Evolutionary conservation across 2,329 filamentous ascomycete genomes (phyloP).

Genomic region (Endoconidiophora polonica): DNA sequence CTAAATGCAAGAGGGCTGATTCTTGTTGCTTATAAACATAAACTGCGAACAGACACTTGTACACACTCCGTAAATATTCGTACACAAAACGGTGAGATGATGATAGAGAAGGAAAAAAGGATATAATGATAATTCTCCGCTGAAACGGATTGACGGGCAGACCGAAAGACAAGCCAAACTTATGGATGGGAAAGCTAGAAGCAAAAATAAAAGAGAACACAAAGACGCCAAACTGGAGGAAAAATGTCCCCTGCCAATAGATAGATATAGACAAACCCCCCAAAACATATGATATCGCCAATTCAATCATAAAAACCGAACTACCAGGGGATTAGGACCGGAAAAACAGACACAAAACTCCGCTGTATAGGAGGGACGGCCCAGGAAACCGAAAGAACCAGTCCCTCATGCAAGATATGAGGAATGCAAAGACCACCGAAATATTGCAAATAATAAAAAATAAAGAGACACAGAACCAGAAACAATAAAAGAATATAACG

Average conservation of each 20-base stretch:
- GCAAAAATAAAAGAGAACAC: background rate
- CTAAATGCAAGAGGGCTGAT: too few relatives aligned
- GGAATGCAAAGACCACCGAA: slow-evolving; percentile 3
- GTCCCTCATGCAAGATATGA: slow-evolving; percentile 9
- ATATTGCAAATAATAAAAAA: slow-evolving; percentile 4
- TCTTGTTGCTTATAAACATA: background rate
- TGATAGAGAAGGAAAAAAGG: background rate
- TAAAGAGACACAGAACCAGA: background rate
- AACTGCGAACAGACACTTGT: background rate
- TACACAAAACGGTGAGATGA: too few relatives aligned
- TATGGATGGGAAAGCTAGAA: too few relatives aligned
- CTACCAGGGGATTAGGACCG: background rate
- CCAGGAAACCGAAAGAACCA: slow-evolving; percentile 5
- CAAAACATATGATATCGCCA: too few relatives aligned
- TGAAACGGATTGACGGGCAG: too few relatives aligned
- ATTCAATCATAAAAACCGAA: too few relatives aligned
- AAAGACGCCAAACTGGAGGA: background rate
- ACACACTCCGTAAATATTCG: too few relatives aligned
- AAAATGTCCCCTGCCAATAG: too few relatives aligned
- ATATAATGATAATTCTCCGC: background rate
- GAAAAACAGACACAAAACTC: slow-evolving; percentile 4
- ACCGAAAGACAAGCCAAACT: background rate
- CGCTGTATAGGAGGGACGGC: slow-evolving; percentile 9
- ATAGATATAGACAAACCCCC: too few relatives aligned
- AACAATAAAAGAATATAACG: slow-evolving; percentile 7